Conservation (phyloP, 768 basidiomycete species). For the Macrolepiota fuliginosa region DNA sequence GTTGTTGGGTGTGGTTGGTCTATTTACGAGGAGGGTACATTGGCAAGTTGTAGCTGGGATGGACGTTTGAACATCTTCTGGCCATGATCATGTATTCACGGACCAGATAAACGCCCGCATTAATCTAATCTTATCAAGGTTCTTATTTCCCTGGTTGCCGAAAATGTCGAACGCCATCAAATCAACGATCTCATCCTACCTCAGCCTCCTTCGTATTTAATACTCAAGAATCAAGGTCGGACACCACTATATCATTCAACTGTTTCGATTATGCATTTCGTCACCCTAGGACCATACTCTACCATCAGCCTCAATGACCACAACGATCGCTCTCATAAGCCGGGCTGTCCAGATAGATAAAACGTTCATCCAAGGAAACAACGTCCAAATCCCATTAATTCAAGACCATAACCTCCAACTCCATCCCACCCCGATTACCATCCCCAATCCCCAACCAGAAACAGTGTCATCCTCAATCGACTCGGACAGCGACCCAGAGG, state of each 20-base stretch:
- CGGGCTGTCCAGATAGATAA: too few species aligned
- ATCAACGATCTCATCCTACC: too few species aligned
- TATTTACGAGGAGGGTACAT: conserved; percentile 81
- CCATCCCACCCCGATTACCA: background rate
- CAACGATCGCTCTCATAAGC: too few species aligned
- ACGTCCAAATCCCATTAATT: background rate
- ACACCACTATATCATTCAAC: background rate
- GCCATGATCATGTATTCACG: conserved; percentile 27
- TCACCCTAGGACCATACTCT: background rate
- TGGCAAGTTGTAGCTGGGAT: conserved; percentile 95
- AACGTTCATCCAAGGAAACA: background rate
- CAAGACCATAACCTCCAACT: background rate
- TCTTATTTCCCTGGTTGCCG: too few species aligned
- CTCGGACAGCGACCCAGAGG: conserved; percentile 45
- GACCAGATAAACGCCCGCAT: background rate
- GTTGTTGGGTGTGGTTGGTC: conserved; percentile 92
- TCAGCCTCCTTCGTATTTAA: background rate
- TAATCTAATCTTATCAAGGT: conserved; percentile 4
- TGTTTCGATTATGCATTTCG: background rate
- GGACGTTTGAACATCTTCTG: conserved; percentile 77
- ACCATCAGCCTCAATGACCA: background rate
- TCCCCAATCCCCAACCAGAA: background rate
- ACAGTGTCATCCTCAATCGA: background rate
- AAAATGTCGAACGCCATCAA: too few species aligned
- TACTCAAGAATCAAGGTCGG: background rate